Evolutionary conservation across 2,329 filamentous ascomycete genomes (phyloP), one percentile per base, ranked within the genome.

Genomic region (Davidsoniella virescens): DNA sequence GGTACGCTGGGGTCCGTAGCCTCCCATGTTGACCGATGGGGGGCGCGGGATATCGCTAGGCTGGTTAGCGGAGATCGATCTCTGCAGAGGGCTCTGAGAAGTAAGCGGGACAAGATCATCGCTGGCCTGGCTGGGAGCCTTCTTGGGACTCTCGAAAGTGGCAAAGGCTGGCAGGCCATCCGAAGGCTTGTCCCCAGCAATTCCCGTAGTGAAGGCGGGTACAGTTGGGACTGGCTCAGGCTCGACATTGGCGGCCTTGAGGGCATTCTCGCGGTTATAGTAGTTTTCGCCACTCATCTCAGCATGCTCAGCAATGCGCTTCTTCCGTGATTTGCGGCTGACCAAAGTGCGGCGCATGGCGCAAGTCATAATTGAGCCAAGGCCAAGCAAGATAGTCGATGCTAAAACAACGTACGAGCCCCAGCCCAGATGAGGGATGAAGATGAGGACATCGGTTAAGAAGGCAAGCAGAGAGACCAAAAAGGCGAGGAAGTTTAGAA

Each of bases 221-320:
- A 53, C 43, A 7, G 78, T 73, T 49, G 79, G 65, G 17, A 76
- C 77, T 6, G 79, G 75, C 55, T 82, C 73, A 55, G 71, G 66
- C 29, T 66, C 61, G 2, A 66, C 62, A 2, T 65, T 62, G 38
- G 65, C 59, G 36, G 70, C 61, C 54, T 78, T 72, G 46, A 69
- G 66, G 54, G 76, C 71, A 37, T 69, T 72, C 64, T 82, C 77
- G 53, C 81, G 74, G 59, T 81, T 83, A 65, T 93, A 95, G 63
- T 83, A 95, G 61, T 88, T 92, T 59, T 92, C 80, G 25, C 90
- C 90, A 62, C 85, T 96, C 88, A 96, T 96, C 62, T 96, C 88
- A 6, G 88, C 86, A 62, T 96, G 94, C 64, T 93, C 84, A 2
- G 80, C 87, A 61, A 96, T 93, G 43, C 87, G 78, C 69, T 82